phyloP scores from a whole-genome alignment of 352 stramenopile genomes.

The Phytophthora pinifolia region DNA sequence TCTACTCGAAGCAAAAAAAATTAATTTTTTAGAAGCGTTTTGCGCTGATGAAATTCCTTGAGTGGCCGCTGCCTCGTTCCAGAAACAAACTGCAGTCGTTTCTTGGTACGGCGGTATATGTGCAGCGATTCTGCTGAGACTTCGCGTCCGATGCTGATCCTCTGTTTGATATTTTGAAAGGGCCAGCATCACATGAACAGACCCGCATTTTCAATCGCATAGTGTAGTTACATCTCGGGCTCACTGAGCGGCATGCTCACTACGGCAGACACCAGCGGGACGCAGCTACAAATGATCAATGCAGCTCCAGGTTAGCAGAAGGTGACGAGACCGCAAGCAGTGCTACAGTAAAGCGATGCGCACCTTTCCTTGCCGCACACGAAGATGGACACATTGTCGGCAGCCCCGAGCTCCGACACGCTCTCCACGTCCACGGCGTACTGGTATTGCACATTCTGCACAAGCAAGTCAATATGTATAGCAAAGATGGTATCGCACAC shows the following conservation, averaged over 20 bases:
- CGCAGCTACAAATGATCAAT: constrained; percentile 39
- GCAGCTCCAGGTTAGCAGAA: constrained; percentile 6
- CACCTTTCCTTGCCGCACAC: constrained; percentile 84
- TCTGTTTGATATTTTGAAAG: no score
- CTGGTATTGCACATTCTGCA: constrained; percentile 70
- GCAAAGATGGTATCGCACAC: neutral
- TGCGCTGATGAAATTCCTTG: no score
- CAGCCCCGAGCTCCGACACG: constrained; percentile 63
- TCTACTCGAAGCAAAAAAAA: no score
- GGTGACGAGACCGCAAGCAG: neutral
- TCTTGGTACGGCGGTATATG: no score
- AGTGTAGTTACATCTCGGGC: constrained; percentile 40
- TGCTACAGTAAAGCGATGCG: neutral
- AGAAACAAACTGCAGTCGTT: no score
- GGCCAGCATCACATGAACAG: no score
- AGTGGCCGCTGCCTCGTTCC: no score
- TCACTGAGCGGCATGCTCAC: constrained; percentile 86
- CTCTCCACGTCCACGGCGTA: constrained; percentile 73
- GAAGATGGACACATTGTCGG: constrained; percentile 80
- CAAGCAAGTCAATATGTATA: no score
- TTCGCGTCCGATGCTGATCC: no score
- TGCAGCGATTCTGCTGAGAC: no score
- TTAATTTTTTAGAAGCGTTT: no score
- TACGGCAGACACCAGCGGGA: constrained; percentile 77
- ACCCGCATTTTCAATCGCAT: no score